A percentile compares a stretch with the other conserved stretches of the same genome.
Evolutionary conservation across 768 basidiomycete species (phyloP).

Genomic region (Cystofilobasidium bisporidii): DNA sequence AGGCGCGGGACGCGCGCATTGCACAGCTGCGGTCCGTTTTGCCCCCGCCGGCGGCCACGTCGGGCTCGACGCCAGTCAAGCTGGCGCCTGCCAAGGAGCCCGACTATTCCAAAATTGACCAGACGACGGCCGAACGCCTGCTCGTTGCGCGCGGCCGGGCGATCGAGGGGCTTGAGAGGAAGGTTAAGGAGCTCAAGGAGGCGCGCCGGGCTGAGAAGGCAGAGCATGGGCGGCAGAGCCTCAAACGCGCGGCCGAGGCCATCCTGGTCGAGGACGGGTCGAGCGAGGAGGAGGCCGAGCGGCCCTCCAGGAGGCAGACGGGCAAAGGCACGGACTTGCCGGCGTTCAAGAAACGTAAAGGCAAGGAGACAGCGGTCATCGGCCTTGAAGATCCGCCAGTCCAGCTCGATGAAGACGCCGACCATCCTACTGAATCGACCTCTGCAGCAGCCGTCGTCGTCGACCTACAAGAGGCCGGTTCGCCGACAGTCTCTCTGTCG

Average conservation of each 20-base stretch:
- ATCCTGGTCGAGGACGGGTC: not conserved
- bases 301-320: not conserved
- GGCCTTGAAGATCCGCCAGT: not conserved
- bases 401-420: not conserved
- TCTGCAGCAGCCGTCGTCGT: too few species aligned
- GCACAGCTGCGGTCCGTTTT: not conserved
- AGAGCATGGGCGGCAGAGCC: not conserved
- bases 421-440: too few species aligned
- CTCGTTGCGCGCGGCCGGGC: constrained; percentile 18
- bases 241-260: constrained; percentile 16
- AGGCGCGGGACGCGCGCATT: constrained; percentile 21
- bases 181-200: constrained; percentile 3
- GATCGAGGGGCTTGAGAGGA: constrained; percentile 21
- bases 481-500: too few species aligned
- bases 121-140: constrained; percentile 12
- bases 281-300: not conserved
- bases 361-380: not conserved
- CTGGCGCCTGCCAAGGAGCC: not conserved
- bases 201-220: not conserved
- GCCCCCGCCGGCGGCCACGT: not conserved
- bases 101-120: not conserved
- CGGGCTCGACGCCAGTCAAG: too few species aligned
- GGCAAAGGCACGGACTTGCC: too few species aligned
- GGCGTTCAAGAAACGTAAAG: constrained; percentile 7
- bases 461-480: too few species aligned